Base-by-base conservation (phyloP, 2,329 filamentous ascomycete genomes). In the Stagonosporopsis rhizophila region DNA sequence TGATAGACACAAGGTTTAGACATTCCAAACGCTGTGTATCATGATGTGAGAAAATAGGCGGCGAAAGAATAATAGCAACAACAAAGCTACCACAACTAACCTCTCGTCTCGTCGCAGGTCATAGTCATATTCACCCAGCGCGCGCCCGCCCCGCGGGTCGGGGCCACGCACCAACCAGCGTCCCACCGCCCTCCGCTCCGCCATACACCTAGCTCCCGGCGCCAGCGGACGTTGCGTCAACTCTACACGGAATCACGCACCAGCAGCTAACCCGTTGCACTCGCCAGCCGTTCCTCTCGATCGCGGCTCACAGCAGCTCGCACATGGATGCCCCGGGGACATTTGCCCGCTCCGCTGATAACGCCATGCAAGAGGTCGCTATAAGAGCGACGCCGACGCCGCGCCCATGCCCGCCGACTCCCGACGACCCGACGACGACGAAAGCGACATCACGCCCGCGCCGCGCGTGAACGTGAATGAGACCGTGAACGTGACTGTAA, bases 191-290 rank as follows among this genome's bases (percentile, higher is more conserved):
- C 4, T 25, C 23, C 23, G 23, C 23, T 25, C 23, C 23, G 23
- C 34, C 6, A n/a, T 6, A 15, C n/a, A 35, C 34, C 17, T 30
- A 30, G 34, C 34, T 35, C 34, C 34, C 34, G 34, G 34, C 34
- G 34, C 34, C 34, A 35, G 27, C 27, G 11, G 9, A 35, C 15
- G 34, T 62, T 56, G 52, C 58, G 57, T 60, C 60, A 60, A 39
- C 45, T 25, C 39, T 28, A 45, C 60, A 52, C 55, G 52, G 45
- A 45, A 60, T 60, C 54, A 60, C 57, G 60, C 39, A 42, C n/a
- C 4, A 40, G 6, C 27, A 30, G 27, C 27, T 30, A 30, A 11
- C 27, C 27, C 27, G 27, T 30, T 30, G 11, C 27, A 9, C 27
- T 32, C 45, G 34, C 45, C 49, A 55, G 23, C 25, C 45, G n/a